Evolutionary conservation across 345 rosid species (phyloP), one percentile per base, ranked within the genome.

Genomic region (Microcos paniculata): DNA sequence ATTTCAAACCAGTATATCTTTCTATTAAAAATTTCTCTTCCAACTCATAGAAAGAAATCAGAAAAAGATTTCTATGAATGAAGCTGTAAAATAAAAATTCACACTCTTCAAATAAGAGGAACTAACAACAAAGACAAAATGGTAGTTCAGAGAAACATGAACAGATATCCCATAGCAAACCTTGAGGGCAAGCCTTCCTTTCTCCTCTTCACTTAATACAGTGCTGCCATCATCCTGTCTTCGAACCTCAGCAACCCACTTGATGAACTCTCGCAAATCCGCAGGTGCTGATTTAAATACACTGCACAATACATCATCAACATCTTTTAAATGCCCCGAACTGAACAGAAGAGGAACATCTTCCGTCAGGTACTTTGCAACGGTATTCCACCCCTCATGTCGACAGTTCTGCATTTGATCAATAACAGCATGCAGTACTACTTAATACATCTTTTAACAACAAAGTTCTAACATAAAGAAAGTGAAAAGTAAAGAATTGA

Each of bases 171-270:
- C 57, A 21, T 6, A 68, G 65, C 40, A 93, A 28, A 69, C 98
- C 97, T 96, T 96, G 45, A 87, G 72, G 19, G 85, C 70, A 42
- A 91, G 91, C 80, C 94, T 85, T 85, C 83, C 84, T 73, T 81
- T 93, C 86, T 92, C 98, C 80, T 91, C 93, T 46, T 77, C 78
- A 79, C 91, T 89, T 80, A 95, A 82, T 75, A 81, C 81, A 31
- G 56, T 71, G 62, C 81, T 79, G 24, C 85, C 87, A 83, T 88
- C 97, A 77, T 84, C 94, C 79, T 76, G 80, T 72, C 90, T 87
- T 69, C 96, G 87, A 80, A 86, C 87, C 85, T 93, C 97, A 77
- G 90, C 93, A 77, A 93, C 79, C 99, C 98, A 89, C 81, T 79
- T 88, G 71, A 91, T 88, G 70, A 96, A 91, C 52, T 93, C 94